Conservation (phyloP, 140 eudicot species). For the Cichorium intybus region DNA sequence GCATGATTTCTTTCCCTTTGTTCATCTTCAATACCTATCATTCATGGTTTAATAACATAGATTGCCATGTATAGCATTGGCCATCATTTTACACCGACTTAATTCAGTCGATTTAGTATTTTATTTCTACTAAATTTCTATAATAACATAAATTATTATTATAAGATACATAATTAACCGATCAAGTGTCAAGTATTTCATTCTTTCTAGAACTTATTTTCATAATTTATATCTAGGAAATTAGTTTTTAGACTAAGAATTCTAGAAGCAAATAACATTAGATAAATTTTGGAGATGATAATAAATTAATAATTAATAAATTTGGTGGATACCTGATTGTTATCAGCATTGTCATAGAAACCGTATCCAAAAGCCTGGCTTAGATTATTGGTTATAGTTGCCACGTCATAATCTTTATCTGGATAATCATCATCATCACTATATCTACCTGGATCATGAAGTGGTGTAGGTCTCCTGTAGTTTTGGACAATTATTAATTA, state of each 20-base stretch:
- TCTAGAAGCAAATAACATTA: neutral
- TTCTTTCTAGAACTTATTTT: neutral
- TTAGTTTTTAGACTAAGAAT: neutral
- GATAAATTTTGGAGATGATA: neutral
- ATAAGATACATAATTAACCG: too few relatives aligned
- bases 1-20: neutral
- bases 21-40: neutral
- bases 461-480: constrained; percentile 72
- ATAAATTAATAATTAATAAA: neutral
- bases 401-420: constrained; percentile 77
- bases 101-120: neutral
- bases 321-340: constrained; percentile 44
- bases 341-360: constrained; percentile 53
- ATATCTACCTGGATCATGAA: constrained; percentile 63
- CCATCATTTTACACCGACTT: neutral
- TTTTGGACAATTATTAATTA: neutral
- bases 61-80: neutral
- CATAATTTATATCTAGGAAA: neutral
- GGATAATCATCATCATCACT: constrained; percentile 76
- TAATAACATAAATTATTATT: too few relatives aligned
- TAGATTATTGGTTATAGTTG: constrained; percentile 67
- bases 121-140: too few relatives aligned
- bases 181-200: too few relatives aligned
- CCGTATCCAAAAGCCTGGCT: constrained; percentile 80
- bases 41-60: neutral